Conservation (phyloP, 2,329 filamentous ascomycete species). For the Fusarium newnesense region DNA sequence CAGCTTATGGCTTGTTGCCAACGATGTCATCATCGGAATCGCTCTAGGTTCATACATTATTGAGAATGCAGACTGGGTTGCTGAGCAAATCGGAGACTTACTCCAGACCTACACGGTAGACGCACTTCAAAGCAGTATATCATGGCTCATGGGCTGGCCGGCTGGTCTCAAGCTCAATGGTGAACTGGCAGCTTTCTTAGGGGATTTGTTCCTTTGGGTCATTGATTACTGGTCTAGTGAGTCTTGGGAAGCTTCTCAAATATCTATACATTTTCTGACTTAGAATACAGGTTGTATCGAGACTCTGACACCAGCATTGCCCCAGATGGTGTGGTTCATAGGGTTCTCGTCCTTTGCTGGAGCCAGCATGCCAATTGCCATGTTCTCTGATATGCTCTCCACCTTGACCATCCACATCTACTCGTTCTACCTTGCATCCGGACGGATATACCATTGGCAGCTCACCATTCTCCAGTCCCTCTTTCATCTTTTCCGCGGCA, state of each 20-base stretch:
- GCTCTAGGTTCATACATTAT: conserved; percentile 96
- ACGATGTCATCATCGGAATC: conserved; percentile 98
- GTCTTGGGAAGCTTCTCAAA: conserved; percentile 42
- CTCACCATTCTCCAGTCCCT: conserved; percentile 95
- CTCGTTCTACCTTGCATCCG: conserved; percentile 96
- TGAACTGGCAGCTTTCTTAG: conserved; percentile 91
- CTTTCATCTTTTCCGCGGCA: conserved; percentile 98
- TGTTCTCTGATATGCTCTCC: conserved; percentile 94
- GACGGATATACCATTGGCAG: conserved; percentile 98
- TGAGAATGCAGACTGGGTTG: conserved; percentile 89
- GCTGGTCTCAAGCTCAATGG: conserved; percentile 95
- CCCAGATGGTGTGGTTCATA: conserved; percentile 88
- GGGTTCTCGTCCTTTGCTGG: conserved; percentile 95
- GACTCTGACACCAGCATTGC: conserved; percentile 81
- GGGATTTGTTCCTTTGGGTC: conserved; percentile 96
- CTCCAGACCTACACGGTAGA: conserved; percentile 87
- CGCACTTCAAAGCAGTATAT: conserved; percentile 87
- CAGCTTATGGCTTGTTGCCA: conserved; percentile 96
- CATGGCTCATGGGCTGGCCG: conserved; percentile 95
- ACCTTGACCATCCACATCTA: conserved; percentile 95
- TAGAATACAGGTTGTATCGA: conserved; percentile 74
- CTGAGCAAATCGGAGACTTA: conserved; percentile 78
- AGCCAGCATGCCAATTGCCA: conserved; percentile 94
- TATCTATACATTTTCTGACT: conserved; percentile 18
- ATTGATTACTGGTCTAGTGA: conserved; percentile 96